A percentile compares a stretch with the other conserved stretches of the same genome.
Evolutionary conservation across 192 early-diverging fungal species (phyloP).

Genomic region (Coemansia sp.): DNA sequence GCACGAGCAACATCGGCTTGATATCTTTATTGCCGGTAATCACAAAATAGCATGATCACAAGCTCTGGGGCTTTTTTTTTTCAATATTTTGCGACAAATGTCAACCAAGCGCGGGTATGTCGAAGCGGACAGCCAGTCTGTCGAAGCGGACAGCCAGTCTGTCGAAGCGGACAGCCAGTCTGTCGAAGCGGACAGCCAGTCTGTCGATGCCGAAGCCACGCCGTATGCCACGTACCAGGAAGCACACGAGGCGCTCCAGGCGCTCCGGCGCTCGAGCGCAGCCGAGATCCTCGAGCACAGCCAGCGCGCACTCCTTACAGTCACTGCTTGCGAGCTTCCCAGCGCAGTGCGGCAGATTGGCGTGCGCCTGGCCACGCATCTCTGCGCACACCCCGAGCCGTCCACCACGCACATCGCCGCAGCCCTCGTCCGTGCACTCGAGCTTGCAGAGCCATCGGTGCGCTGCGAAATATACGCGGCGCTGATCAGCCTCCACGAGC

Average conservation of each 20-base stretch:
- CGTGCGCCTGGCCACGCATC: conserved; percentile 21
- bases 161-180: neutral
- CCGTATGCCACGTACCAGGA: conserved; percentile 39
- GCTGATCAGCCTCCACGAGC: conserved; percentile 23
- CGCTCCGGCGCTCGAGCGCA: conserved; percentile 5
- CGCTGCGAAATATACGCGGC: conserved; percentile 46
- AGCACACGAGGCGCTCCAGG: conserved; percentile 23
- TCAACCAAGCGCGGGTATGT: conserved; percentile 10
- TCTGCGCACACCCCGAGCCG: conserved; percentile 40
- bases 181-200: neutral
- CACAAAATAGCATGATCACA: neutral
- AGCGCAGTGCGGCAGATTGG: conserved; percentile 31
- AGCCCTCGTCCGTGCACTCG: conserved; percentile 17
- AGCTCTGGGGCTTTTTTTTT: neutral
- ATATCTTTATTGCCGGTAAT: too few species aligned
- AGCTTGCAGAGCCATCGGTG: conserved; percentile 14
- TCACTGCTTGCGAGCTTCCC: neutral
- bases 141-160: neutral
- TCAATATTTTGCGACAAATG: conserved; percentile 6
- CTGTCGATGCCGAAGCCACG: neutral
- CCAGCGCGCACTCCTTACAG: conserved; percentile 20
- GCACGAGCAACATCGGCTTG: too few species aligned
- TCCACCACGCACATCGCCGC: neutral
- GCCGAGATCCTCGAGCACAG: conserved; percentile 2
- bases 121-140: neutral